Evolutionary conservation across 371 early-diverging fungal genomes (phyloP).

Genomic region (Umbelopsis sp.): DNA sequence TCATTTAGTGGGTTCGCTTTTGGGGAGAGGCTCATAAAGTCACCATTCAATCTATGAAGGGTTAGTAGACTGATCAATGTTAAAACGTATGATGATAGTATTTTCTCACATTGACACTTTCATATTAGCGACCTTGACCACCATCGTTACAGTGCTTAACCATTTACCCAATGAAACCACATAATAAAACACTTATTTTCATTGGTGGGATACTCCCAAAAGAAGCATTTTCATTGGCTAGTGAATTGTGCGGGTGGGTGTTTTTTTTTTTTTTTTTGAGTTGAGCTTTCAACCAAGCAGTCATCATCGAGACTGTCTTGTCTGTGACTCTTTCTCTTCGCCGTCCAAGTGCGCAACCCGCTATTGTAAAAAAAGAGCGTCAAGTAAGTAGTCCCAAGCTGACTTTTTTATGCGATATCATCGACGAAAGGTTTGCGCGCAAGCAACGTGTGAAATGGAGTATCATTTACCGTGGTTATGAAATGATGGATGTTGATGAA

Average conservation of each 20-base stretch:
- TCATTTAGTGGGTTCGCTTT: slow-evolving; percentile 1
- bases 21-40: slow-evolving; percentile 14
- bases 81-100: background rate
- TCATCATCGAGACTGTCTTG: slow-evolving; percentile 18
- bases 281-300: background rate
- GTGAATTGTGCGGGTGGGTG: background rate
- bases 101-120: background rate
- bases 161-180: background rate
- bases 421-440: background rate
- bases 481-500: background rate
- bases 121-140: background rate
- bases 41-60: background rate
- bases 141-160: background rate
- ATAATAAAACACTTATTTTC: background rate
- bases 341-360: slow-evolving; percentile 16
- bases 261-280: background rate
- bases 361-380: slow-evolving; percentile 8
- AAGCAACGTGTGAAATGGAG: background rate
- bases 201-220: background rate
- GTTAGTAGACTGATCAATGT: background rate
- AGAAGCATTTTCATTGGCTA: slow-evolving; percentile 6
- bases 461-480: background rate
- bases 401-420: slow-evolving; percentile 1
- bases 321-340: slow-evolving; percentile 18
- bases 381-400: slow-evolving; percentile 18